phyloP scores from a whole-genome alignment of 2,329 filamentous ascomycete species.

The Penicillium sp. region DNA sequence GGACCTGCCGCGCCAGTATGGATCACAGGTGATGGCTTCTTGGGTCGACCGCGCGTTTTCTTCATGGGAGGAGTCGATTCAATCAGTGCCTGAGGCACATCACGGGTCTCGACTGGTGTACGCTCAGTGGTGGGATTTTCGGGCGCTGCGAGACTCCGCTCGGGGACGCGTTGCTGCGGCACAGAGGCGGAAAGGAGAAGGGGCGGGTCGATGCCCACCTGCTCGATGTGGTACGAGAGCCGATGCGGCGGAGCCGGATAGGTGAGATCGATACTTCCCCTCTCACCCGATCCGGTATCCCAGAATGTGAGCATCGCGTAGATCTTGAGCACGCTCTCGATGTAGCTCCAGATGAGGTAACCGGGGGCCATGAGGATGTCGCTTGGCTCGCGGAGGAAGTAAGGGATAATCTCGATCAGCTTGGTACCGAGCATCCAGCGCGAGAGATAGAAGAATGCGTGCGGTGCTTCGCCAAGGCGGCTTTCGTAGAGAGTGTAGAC shows the following conservation, averaged over 20 bases:
- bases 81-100: no score
- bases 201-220: background rate
- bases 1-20: background rate
- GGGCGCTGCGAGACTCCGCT: no score
- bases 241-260: background rate
- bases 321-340: conserved; percentile 63
- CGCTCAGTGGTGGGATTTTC: no score
- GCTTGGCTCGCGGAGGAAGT: conserved; percentile 56
- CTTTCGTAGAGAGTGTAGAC: conserved; percentile 38
- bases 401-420: conserved; percentile 60
- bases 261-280: conserved; percentile 20
- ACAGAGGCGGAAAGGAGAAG: background rate
- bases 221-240: background rate
- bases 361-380: conserved; percentile 58
- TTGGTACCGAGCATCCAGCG: conserved; percentile 62
- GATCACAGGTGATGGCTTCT: no score
- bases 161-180: no score
- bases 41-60: no score
- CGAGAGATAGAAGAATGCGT: conserved; percentile 27
- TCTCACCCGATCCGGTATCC: conserved; percentile 50
- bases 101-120: no score
- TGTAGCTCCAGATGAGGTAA: conserved; percentile 61
- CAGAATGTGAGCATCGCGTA: conserved; percentile 60
- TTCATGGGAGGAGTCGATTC: no score
- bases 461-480: conserved; percentile 3